Percentiles rank a stretch among this genome's conserved stretches.
Conservation (phyloP, 2,329 filamentous ascomycete genomes). For the Parafenestella ontariensis region DNA sequence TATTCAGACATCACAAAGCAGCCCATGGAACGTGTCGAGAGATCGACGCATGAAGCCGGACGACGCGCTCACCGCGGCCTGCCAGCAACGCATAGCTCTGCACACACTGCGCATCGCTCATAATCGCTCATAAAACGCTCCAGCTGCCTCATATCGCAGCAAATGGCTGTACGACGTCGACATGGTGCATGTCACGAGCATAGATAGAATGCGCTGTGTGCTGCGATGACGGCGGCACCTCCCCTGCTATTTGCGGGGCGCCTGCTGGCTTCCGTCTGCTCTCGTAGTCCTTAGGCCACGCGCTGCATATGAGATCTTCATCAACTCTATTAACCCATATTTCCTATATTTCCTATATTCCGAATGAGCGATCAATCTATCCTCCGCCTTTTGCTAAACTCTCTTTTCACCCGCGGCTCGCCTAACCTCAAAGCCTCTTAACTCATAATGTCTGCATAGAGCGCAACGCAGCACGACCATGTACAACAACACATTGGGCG, state of each 20-base stretch:
- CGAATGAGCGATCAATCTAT: slow-evolving; percentile 14
- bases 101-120: neutral
- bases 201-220: neutral
- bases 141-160: neutral
- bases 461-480: slow-evolving; percentile 5
- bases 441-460: slow-evolving; percentile 4
- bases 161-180: slow-evolving; percentile 2
- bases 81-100: neutral
- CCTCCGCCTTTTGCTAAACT: slow-evolving; percentile 12
- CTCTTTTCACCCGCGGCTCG: slow-evolving; percentile 23
- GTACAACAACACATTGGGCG: slow-evolving; percentile 3
- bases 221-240: neutral
- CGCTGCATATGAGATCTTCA: slow-evolving; percentile 12
- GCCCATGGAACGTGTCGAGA: neutral
- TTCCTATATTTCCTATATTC: slow-evolving; percentile 10
- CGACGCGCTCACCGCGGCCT: neutral
- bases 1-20: slow-evolving; percentile 47
- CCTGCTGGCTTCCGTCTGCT: slow-evolving; percentile 1
- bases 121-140: neutral
- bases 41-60: neutral
- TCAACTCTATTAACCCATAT: slow-evolving; percentile 8
- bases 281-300: slow-evolving; percentile 6
- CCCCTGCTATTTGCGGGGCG: slow-evolving; percentile 12
- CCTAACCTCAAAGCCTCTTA: neutral
- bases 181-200: slow-evolving; percentile 3